Evolutionary conservation across 768 basidiomycete species (phyloP).

Genomic region (Xanthoconium purpureum): DNA sequence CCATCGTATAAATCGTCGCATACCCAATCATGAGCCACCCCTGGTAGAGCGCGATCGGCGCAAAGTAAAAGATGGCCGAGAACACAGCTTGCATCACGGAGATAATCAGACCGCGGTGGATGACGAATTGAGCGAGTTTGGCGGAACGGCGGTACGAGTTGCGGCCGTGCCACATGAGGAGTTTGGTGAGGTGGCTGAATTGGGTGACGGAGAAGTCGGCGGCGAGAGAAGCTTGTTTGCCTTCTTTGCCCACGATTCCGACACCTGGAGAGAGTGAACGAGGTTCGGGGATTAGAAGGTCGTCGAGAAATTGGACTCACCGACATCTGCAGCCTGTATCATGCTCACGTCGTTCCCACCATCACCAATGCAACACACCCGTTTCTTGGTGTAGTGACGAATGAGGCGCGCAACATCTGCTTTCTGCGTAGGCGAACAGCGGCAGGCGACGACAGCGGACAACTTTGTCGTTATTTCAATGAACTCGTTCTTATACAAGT

Average conservation of each 20-base stretch:
- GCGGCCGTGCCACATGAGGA: slow-evolving; percentile 97
- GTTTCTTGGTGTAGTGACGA: slow-evolving; percentile 84
- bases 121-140: slow-evolving; percentile 97
- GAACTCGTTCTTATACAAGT: slow-evolving; percentile 89
- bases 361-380: slow-evolving; percentile 98
- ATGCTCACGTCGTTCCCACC: slow-evolving; percentile 99
- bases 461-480: slow-evolving; percentile 95
- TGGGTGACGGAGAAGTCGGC: slow-evolving; percentile 98
- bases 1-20: slow-evolving; percentile 96
- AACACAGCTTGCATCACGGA: slow-evolving; percentile 98
- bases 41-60: slow-evolving; percentile 95
- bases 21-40: slow-evolving; percentile 98
- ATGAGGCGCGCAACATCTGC: slow-evolving; percentile 96
- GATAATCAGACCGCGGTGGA: slow-evolving; percentile 95
- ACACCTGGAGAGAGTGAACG: slow-evolving; percentile 54
- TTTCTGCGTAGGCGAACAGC: slow-evolving; percentile 98
- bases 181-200: slow-evolving; percentile 92
- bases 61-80: slow-evolving; percentile 89
- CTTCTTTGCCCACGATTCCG: slow-evolving; percentile 98
- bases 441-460: slow-evolving; percentile 94
- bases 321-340: slow-evolving; percentile 99
- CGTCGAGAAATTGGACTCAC: slow-evolving; percentile 45
- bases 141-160: slow-evolving; percentile 98
- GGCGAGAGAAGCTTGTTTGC: slow-evolving; percentile 97
- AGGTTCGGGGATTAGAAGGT: neutral